Evolutionary conservation across 371 early-diverging fungal genomes (phyloP).

Genomic region (Catenaria anguillulae): DNA sequence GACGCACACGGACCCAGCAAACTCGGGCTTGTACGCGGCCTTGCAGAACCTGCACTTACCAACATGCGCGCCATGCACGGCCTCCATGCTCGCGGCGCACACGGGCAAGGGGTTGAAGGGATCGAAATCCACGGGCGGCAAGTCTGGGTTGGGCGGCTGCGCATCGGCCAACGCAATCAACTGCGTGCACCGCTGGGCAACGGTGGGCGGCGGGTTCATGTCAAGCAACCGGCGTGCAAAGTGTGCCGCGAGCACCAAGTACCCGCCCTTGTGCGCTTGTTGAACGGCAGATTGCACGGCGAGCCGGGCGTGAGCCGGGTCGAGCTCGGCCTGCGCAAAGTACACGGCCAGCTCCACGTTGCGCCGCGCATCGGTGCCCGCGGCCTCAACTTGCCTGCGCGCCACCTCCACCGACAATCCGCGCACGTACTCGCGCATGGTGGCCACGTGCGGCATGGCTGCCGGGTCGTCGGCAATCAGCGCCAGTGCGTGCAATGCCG

Average conservation of each 20-base stretch:
- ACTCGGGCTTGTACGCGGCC: constrained; percentile 71
- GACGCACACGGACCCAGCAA: constrained; percentile 54
- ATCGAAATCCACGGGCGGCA: constrained; percentile 33
- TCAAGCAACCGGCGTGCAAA: constrained; percentile 81
- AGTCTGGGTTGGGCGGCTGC: neutral
- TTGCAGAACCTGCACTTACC: constrained; percentile 71
- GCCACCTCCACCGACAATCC: constrained; percentile 69
- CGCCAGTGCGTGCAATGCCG: constrained; percentile 53
- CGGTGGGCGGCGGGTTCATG: constrained; percentile 53
- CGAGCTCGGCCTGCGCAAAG: constrained; percentile 81
- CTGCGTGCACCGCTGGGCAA: constrained; percentile 43
- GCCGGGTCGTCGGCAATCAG: constrained; percentile 43
- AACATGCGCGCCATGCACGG: constrained; percentile 74
- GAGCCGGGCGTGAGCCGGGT: constrained; percentile 68
- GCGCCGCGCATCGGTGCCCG: neutral
- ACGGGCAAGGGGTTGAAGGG: constrained; percentile 49
- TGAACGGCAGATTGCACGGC: constrained; percentile 70
- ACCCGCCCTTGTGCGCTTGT: constrained; percentile 58
- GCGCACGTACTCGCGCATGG: constrained; percentile 78
- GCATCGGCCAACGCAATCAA: neutral
- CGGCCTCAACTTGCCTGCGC: constrained; percentile 48
- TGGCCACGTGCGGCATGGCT: constrained; percentile 51
- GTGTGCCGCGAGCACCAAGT: constrained; percentile 58
- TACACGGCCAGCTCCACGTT: constrained; percentile 76
- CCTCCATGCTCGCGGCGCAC: constrained; percentile 60